Evolutionary conservation across 1,139 yeast species (phyloP).

Genomic region (Arxiozyma telluris): DNA sequence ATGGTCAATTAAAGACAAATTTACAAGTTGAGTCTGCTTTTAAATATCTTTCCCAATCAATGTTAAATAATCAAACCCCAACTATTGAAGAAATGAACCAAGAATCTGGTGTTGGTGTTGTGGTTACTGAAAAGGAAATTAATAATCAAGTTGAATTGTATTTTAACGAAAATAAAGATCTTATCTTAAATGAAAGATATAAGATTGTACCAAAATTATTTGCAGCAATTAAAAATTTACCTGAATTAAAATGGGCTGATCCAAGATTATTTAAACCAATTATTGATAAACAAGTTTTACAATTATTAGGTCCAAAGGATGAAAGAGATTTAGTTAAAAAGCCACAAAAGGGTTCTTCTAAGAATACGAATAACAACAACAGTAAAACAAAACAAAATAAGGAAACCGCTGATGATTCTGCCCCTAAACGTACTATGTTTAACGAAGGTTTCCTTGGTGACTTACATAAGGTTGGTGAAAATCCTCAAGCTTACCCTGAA

Average conservation of each 20-base stretch:
- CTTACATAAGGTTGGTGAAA: slow-evolving; percentile 90
- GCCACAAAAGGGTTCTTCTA: slow-evolving; percentile 48
- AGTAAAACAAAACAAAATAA: slow-evolving; percentile 26
- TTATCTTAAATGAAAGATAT: slow-evolving; percentile 64
- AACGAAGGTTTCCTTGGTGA: slow-evolving; percentile 93
- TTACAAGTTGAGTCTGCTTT: slow-evolving; percentile 78
- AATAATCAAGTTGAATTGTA: slow-evolving; percentile 48
- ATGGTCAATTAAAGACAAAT: slow-evolving; percentile 54
- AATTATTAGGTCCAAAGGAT: slow-evolving; percentile 83
- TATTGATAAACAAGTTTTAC: slow-evolving; percentile 66
- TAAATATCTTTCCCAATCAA: slow-evolving; percentile 43
- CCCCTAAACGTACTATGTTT: slow-evolving; percentile 68
- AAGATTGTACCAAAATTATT: slow-evolving; percentile 64
- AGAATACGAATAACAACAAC: slow-evolving; percentile 14
- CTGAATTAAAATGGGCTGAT: slow-evolving; percentile 83
- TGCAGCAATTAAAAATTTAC: slow-evolving; percentile 65
- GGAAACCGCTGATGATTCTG: slow-evolving; percentile 27
- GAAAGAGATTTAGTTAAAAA: slow-evolving; percentile 83
- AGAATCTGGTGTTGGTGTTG: slow-evolving; percentile 77
- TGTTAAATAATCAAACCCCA: slow-evolving; percentile 36
- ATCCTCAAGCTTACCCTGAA: slow-evolving; percentile 83
- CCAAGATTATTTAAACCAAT: slow-evolving; percentile 79
- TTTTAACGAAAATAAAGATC: slow-evolving; percentile 48
- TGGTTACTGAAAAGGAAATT: slow-evolving; percentile 58
- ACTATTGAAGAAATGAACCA: slow-evolving; percentile 44